Base-by-base conservation (phyloP, 148 eudicot genomes). In the Camellia sinensis region DNA sequence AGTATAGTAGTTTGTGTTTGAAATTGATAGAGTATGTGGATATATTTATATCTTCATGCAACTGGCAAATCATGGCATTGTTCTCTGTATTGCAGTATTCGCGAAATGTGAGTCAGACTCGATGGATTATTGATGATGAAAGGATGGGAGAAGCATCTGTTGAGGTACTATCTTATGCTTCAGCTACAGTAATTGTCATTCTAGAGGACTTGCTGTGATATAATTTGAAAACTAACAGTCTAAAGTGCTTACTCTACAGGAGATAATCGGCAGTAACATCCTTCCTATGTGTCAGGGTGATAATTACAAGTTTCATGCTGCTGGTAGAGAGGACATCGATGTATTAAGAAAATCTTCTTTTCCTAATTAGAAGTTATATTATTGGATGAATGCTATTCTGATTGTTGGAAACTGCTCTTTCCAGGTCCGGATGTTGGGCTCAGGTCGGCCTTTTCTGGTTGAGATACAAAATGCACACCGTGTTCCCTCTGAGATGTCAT, bases 271-370 rank as follows among this genome's bases (percentile, higher is more conserved):
- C 54, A 82, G 87, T 82, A 81, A 77, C 74, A 78, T 92, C 84
- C 93, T 96, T 83, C 97, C 98, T 76, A 61, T 89, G 53, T 94
- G 90, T 76, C 81, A 76, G 79, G 98, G 92, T 60, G 99, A 96
- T 82, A 89, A 48, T 83, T 96, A 91, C 88, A 96, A 96, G 86
- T 96, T 96, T 74, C 99, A 96, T 83, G 99, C 99, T 79, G 98
- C 99, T 71, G 99, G 99, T 76, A 88, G 99, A 90, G 99, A 96
- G 88, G 99, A 96, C 80, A 96, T 96, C 79, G 99, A 96, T 92
- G 99, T 96, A 95, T 78, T 80, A 57, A 78, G 74, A 50, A 78
- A 83, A 82, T 12, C 78, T 56, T 69, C 65, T 69, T 69, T 72
- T 37, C 41, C 64, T 76, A 22, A 76, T 43, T 61, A 37, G n/a